Conservation (phyloP, 345 rosid species). For the Rhodamnia argentea region DNA sequence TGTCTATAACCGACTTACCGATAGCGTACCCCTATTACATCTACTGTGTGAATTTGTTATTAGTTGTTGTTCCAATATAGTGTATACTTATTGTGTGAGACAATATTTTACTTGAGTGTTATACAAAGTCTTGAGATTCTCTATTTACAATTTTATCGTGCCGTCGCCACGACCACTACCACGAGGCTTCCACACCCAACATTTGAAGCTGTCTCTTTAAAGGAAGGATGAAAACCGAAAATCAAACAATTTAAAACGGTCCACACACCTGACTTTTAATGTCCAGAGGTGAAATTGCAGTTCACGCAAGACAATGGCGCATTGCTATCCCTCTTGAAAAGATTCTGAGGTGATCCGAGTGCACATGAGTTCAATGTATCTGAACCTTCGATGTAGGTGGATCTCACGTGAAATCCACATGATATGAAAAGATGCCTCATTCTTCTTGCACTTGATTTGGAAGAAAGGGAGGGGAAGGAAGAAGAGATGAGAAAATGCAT, state of each 20-base stretch:
- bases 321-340: not conserved
- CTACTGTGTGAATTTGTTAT: no score
- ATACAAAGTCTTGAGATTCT: not conserved
- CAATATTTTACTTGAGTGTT: not conserved
- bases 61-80: not conserved
- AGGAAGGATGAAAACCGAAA: not conserved
- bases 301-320: accelerated
- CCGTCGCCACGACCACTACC: no score
- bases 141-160: no score
- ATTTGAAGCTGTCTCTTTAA: not conserved
- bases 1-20: no score
- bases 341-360: accelerated
- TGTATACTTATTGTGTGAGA: not conserved
- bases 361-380: accelerated
- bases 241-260: not conserved
- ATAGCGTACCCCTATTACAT: no score
- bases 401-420: not conserved
- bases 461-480: not conserved
- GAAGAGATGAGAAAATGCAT: not conserved
- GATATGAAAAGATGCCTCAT: not conserved
- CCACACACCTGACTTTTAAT: not conserved
- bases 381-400: accelerated
- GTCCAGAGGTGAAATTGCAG: not conserved
- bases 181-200: not conserved
- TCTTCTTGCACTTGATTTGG: not conserved